phyloP scores from a whole-genome alignment of 106 monocot species.

The Hemerocallis citrina region DNA sequence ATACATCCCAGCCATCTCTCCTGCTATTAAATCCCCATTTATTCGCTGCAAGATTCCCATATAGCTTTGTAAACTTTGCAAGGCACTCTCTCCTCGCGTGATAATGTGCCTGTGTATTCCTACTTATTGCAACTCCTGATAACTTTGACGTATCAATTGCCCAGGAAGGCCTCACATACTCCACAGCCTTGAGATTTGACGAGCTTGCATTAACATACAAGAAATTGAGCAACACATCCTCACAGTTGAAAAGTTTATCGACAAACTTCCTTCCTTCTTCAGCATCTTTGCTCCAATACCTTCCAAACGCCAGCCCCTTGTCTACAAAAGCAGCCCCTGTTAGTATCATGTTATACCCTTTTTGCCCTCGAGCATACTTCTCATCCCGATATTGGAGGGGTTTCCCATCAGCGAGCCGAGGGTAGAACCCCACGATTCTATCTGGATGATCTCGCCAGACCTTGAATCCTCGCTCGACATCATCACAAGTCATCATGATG shows the following conservation, averaged over 20 bases:
- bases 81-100: constrained; percentile 65
- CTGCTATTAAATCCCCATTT: constrained; percentile 51
- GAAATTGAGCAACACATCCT: constrained; percentile 79
- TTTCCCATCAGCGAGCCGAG: constrained; percentile 58
- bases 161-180: constrained; percentile 83
- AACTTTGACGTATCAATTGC: constrained; percentile 73
- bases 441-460: constrained; percentile 78
- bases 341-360: constrained; percentile 79
- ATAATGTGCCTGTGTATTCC: constrained; percentile 51
- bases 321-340: constrained; percentile 84
- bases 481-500: constrained; percentile 84
- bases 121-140: constrained; percentile 60
- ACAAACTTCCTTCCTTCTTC: constrained; percentile 50
- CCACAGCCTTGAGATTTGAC: constrained; percentile 32
- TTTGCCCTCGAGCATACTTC: constrained; percentile 40
- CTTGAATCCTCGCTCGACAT: constrained; percentile 83
- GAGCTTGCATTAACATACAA: constrained; percentile 54
- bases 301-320: constrained; percentile 49
- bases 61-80: constrained; percentile 42
- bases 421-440: constrained; percentile 75
- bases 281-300: constrained; percentile 64
- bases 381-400: constrained; percentile 55
- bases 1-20: constrained; percentile 84
- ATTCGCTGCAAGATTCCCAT: constrained; percentile 43
- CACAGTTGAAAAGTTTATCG: constrained; percentile 55